Percentiles rank a stretch among this genome's conserved stretches.
These are phyloP conservation scores for Kwoniella newhampshirensis DNA, from an alignment of 768 basidiomycete genomes.

Conservation along the genomic window DNA sequence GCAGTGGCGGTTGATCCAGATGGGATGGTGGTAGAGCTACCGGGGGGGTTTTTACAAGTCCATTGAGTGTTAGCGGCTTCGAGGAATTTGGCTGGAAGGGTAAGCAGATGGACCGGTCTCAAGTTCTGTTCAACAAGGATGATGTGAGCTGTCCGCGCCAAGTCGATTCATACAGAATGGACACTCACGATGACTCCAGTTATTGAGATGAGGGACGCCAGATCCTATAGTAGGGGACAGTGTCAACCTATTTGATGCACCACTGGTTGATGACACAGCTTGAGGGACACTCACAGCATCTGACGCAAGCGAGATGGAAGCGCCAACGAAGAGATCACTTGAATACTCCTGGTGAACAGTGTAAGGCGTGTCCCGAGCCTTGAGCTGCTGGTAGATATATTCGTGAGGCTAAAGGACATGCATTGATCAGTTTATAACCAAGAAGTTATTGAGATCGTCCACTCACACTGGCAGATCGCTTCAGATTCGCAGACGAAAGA, in stretches of 20 bases:
- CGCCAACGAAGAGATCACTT: conserved; percentile 62
- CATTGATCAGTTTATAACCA: conserved; percentile 7
- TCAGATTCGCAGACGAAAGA: conserved; percentile 14
- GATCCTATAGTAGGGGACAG: conserved; percentile 56
- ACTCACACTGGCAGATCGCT: conserved; percentile 16
- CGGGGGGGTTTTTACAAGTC: conserved; percentile 5
- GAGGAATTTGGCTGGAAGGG: conserved; percentile 14
- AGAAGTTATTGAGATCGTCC: background rate
- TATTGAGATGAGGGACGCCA: conserved; percentile 56
- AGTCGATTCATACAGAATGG: too few relatives aligned
- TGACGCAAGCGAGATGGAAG: conserved; percentile 58
- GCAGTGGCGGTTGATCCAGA: background rate
- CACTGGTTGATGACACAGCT: background rate
- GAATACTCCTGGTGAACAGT: conserved; percentile 56
- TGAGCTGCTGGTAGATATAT: conserved; percentile 56
- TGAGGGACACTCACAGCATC: conserved; percentile 47
- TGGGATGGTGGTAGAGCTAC: conserved; percentile 6
- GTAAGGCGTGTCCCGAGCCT: conserved; percentile 35
- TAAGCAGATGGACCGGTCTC: conserved; percentile 57
- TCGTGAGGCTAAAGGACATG: conserved; percentile 19
- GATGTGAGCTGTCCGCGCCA: background rate
- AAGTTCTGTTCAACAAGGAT: conserved; percentile 54
- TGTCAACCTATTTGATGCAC: background rate
- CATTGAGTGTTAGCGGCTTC: conserved; percentile 9
- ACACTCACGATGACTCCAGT: conserved; percentile 56